Evolutionary conservation across 2,329 filamentous ascomycete species (phyloP), one percentile per base, ranked within the genome.

Genomic region (Exophiala oligosperma): DNA sequence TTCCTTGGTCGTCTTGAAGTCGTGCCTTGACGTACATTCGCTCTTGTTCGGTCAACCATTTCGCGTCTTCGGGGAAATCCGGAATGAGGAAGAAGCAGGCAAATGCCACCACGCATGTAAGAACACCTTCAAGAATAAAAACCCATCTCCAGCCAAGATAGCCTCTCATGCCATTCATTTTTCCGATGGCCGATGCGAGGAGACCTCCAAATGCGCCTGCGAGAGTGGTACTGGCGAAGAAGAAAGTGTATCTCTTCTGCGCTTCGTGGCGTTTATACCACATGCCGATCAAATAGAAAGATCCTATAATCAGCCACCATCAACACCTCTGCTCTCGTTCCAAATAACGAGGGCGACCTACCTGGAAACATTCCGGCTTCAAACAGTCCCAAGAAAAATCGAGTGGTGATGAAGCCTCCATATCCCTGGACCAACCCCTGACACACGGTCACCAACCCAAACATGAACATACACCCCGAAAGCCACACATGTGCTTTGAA

Each of bases 181-280:
- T 80, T 32, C 82, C 79, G 51, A 87, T 81, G 23, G 78, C 84
- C 32, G 80, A 80, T 2, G 84, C 84, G 14, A 87, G 73, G 8
- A 87, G 74, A 17, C 84, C 84, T 49, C 85, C 84, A 61, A 87
- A 87, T 1, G 84, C 84, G 47, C 84, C 84, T 1, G 84, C 83
- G 1, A 85, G 75, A 1, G 81, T 83, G 1, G 84, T 83, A 6
- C 81, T 90, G 68, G 84, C 87, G 79, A 97, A 97, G 80, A 97
- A 97, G 79, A 97, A 92, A 14, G 87, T 90, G 76, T 92, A 97
- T 29, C 94, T 86, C 69, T 91, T 91, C 74, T 97, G 93, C 1
- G 92, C 91, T 75, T 97, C 94, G 46, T 80, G 80, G 59, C 93
- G 85, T 59, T 87, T 86, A 68, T 97, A 99, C 92, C 90, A 95